phyloP scores from a whole-genome alignment of 768 basidiomycete genomes.

The Tricholoma hemisulphureum region DNA sequence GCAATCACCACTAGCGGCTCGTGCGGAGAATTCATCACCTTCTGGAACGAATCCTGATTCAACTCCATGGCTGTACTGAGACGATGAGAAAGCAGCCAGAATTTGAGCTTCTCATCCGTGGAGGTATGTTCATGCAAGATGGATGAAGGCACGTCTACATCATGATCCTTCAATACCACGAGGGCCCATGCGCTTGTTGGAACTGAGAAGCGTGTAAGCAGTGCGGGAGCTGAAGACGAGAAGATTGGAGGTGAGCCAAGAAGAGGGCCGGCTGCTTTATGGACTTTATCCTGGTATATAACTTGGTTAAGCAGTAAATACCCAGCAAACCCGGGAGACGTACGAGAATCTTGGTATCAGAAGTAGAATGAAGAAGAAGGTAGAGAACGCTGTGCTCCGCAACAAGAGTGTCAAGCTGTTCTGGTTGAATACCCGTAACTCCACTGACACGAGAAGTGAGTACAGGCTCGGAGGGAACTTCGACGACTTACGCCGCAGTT shows the following conservation, averaged over 20 bases:
- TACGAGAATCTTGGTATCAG: slow-evolving; percentile 37
- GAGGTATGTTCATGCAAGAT: slow-evolving; percentile 35
- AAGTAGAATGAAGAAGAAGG: slow-evolving; percentile 48
- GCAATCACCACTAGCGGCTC: slow-evolving; percentile 78
- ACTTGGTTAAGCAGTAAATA: slow-evolving; percentile 3
- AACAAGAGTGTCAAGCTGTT: slow-evolving; percentile 41
- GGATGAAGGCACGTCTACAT: slow-evolving; percentile 44
- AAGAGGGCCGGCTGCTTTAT: slow-evolving; percentile 39
- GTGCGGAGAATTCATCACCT: slow-evolving; percentile 79
- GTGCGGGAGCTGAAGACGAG: slow-evolving; percentile 36
- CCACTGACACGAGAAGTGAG: slow-evolving; percentile 20
- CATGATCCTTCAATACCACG: slow-evolving; percentile 64
- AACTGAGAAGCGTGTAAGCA: slow-evolving; percentile 38
- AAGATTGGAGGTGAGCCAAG: slow-evolving; percentile 48
- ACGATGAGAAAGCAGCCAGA: slow-evolving; percentile 68
- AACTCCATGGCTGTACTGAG: slow-evolving; percentile 76
- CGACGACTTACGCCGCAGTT: slow-evolving; percentile 56
- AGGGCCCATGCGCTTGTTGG: slow-evolving; percentile 56
- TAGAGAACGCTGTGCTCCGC: slow-evolving; percentile 47
- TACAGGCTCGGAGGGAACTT: neutral
- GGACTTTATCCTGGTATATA: slow-evolving; percentile 31
- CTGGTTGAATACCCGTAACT: slow-evolving; percentile 31
- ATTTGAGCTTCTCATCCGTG: slow-evolving; percentile 33
- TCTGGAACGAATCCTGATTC: slow-evolving; percentile 74
- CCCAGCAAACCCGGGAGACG: slow-evolving; percentile 8